Base-by-base conservation (phyloP, 345 rosid genomes). In the Nephelium lappaceum region DNA sequence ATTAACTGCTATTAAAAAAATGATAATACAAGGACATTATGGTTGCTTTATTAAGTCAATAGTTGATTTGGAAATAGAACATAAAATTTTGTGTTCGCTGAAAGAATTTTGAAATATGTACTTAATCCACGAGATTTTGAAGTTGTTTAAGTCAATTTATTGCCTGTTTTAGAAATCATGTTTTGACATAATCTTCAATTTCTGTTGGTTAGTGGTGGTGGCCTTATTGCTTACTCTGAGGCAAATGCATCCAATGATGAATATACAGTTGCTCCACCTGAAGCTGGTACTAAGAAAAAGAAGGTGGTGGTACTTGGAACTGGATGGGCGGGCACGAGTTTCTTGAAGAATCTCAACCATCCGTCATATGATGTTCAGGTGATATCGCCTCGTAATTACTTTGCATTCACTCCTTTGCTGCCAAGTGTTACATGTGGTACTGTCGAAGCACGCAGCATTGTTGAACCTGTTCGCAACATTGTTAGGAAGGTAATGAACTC, bases 241-340 rank as follows among this genome's bases (percentile, higher is more conserved):
- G 90, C 95, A 27, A 92, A 87, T 60, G 67, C 90, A 42, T 61
- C 89, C 18, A 51, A 67, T 58, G 88, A 81, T 39, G 53, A 79
- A 0, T 76, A 81, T 55, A 73, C 81, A 66, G 57, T 80, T 81
- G 89, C 82, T 38, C 74, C 84, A 5, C 69, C 84, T 67, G 90
- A 82, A 76, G 80, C 77, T 31, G 89, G 86, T 74, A 75, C 66
- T 80, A 91, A 47, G 92, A 94, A 88, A 84, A 97, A 94, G 91
- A 94, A 89, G 85, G 95, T 97, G 79, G 97, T 94, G 83, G 90
- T 97, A 21, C 95, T 97, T 14, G 99, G 99, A 68, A 94, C 97
- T 68, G 99, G 99, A 21, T 97, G 99, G 99, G 98, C 98, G 7
- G 98, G 95, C 69, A 93, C 97, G 5, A 91, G 93, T 83, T 94